A percentile compares a stretch with the other conserved stretches of the same genome.
These are phyloP conservation scores for Tubosaeta brunneosetosa DNA, from an alignment of 768 basidiomycete genomes.

Conservation along the genomic window DNA sequence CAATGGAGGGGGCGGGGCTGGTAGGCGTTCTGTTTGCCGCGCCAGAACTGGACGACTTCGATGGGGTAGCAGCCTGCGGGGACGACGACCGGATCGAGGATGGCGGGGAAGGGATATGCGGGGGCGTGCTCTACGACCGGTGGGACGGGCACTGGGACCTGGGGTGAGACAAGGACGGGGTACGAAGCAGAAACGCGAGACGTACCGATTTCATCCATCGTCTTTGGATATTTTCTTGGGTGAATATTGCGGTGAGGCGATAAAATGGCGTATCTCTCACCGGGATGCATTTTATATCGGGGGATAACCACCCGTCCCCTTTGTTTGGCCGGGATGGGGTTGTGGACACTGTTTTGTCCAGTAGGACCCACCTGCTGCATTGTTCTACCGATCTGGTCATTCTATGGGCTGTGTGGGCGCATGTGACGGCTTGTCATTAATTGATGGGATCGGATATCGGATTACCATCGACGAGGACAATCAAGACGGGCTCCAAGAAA, in stretches of 20 bases:
- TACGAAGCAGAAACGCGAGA: too few species aligned
- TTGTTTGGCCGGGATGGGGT: conserved; percentile 2
- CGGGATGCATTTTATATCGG: neutral
- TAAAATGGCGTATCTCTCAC: neutral
- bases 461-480: neutral
- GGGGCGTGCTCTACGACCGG: neutral
- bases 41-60: conserved; percentile 27
- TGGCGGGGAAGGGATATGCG: neutral
- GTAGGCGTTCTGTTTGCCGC: conserved; percentile 12
- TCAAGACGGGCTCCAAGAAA: too few species aligned
- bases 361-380: neutral
- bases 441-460: neutral
- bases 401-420: neutral
- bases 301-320: neutral
- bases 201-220: neutral
- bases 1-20: conserved; percentile 23
- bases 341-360: neutral
- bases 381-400: neutral
- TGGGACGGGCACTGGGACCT: neutral
- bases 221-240: neutral
- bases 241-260: neutral
- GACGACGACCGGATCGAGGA: conserved; percentile 17
- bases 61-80: conserved; percentile 18
- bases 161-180: neutral
- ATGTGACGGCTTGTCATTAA: neutral